A percentile compares a stretch with the other conserved stretches of the same genome.
phyloP scores from a whole-genome alignment of 352 stramenopile species.

The Pythium plurisporium region DNA sequence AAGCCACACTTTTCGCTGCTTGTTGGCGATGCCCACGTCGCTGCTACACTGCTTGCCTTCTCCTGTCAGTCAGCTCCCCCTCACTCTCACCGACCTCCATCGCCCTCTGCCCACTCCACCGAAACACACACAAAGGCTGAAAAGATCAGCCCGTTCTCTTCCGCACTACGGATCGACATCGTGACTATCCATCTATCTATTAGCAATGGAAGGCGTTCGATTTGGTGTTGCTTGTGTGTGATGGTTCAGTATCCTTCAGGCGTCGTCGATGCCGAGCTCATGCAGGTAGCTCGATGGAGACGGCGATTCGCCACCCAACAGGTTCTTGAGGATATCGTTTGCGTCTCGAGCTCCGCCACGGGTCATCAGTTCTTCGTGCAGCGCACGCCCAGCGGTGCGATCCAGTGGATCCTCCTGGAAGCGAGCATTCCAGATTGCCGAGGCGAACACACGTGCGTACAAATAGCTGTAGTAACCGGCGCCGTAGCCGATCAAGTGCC shows the following conservation, averaged over 20 bases:
- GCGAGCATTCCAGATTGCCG: slow-evolving; percentile 78
- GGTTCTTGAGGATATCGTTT: slow-evolving; percentile 67
- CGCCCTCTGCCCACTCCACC: background rate
- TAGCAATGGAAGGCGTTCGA: slow-evolving; percentile 19
- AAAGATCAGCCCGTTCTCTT: background rate
- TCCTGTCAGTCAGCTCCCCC: slow-evolving; percentile 6
- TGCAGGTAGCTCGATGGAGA: slow-evolving; percentile 61
- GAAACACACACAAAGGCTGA: background rate
- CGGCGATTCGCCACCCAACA: slow-evolving; percentile 54
- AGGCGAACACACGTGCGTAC: slow-evolving; percentile 87
- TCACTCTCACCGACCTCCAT: background rate
- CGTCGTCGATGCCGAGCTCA: slow-evolving; percentile 50
- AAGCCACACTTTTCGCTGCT: background rate
- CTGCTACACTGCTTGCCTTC: background rate
- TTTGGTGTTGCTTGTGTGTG: background rate
- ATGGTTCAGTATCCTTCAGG: background rate
- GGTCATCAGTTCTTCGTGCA: slow-evolving; percentile 73
- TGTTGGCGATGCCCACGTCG: no score
- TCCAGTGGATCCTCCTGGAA: slow-evolving; percentile 71
- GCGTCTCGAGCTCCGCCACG: slow-evolving; percentile 88
- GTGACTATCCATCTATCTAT: slow-evolving; percentile 23
- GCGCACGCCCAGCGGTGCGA: slow-evolving; percentile 39
- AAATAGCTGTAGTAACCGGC: slow-evolving; percentile 92
- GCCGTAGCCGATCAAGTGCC: slow-evolving; percentile 88
- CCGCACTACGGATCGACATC: slow-evolving; percentile 9